Base-by-base conservation (phyloP, 2,329 filamentous ascomycete genomes). In the Fusarium sp. region DNA sequence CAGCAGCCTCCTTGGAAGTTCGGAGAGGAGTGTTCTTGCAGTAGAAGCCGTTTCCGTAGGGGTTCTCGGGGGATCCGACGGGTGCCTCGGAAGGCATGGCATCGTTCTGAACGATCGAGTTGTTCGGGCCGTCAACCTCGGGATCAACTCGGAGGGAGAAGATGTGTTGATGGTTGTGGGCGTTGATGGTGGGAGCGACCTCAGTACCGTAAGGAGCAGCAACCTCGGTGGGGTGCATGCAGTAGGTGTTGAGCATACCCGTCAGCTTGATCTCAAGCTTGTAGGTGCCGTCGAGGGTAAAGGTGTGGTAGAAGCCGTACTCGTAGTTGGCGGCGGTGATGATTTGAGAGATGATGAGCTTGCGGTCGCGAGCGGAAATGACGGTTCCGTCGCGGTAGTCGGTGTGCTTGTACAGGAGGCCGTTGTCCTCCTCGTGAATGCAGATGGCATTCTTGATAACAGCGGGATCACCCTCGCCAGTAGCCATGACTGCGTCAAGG, bases 391-490 rank as follows among this genome's bases (percentile, higher is more conserved):
- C 91, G 3, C 90, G 86, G 82, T 87, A 91, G 79, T 92, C 91
- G 7, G 89, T 84, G 77, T 92, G 90, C 80, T 92, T 92, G 87
- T 89, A 92, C 14, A 88, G 83, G 27, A 92, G 90, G 5, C 91
- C 91, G 40, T 84, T 83, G 66, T 84, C 83, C 67, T 83, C 81
- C 71, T 84, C 80, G 84, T 98, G 95, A 75, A 98, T 95, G 82
- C 95, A 98, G 77, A 98, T 94, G 49, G 95, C 95, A 79, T 98
- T 98, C 86, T 97, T 96, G 84, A 98, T 94, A 3, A 92, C 92
- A 16, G 91, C 91, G 22, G 93, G 87, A n/a, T 89, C 88, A 53
- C 95, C 95, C 6, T 90, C 89, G n/a, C 91, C 88, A 69, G 95
- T 95, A 59, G 95, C 93, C 81, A 98, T 97, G 35, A 93, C 90